Percentiles rank a stretch among this genome's conserved stretches.
Evolutionary conservation across 495 filamentous ascomycete species (phyloP).

Genomic region (Astrocystis sublimbata): DNA sequence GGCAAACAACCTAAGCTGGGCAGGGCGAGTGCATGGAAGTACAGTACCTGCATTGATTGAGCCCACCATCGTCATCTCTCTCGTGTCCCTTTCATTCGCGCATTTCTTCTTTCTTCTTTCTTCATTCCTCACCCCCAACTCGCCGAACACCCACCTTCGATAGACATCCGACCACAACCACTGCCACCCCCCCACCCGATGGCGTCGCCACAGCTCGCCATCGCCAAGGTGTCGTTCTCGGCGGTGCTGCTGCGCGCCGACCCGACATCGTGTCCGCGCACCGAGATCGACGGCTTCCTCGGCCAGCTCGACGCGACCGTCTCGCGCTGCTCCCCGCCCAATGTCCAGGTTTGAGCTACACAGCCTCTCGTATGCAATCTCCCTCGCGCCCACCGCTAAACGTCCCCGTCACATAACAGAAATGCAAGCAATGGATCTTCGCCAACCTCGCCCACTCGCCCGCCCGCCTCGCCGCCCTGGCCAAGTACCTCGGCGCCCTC

Average conservation of each 20-base stretch:
- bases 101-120: too few relatives aligned
- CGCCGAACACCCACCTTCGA: too few relatives aligned
- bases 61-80: too few relatives aligned
- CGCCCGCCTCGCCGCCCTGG: constrained; percentile 64
- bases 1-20: too few relatives aligned
- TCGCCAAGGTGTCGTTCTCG: constrained; percentile 79
- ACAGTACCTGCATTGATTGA: too few relatives aligned
- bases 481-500: constrained; percentile 74
- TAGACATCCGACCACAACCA: too few relatives aligned
- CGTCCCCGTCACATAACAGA: constrained; percentile 61
- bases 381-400: constrained; percentile 60
- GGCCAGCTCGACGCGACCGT: constrained; percentile 64
- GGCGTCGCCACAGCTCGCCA: constrained; percentile 73
- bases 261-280: constrained; percentile 65
- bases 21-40: too few relatives aligned
- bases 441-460: constrained; percentile 68
- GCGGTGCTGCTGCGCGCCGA: constrained; percentile 75
- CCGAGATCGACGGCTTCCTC: constrained; percentile 74
- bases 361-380: constrained; percentile 53
- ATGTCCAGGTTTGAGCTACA: constrained; percentile 92
- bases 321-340: constrained; percentile 73
- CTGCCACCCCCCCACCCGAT: constrained; percentile 51
- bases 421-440: constrained; percentile 84
- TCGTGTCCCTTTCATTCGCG: too few relatives aligned
- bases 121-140: too few relatives aligned